phyloP scores from a whole-genome alignment of 805 yeast species.

The Metschnikowia similis region DNA sequence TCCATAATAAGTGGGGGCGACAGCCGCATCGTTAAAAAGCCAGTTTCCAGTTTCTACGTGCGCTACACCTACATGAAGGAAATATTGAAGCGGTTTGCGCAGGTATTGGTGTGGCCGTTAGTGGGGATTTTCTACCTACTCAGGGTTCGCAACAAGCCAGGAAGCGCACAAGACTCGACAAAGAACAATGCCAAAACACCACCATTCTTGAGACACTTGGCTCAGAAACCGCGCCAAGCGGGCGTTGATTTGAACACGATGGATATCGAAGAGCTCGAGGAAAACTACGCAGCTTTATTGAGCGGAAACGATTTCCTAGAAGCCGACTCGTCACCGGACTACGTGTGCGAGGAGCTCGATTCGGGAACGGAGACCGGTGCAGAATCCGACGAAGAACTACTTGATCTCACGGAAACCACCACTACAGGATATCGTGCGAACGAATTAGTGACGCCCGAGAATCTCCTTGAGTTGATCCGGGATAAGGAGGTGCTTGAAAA shows the following conservation, averaged over 20 bases:
- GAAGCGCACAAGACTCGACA: constrained; percentile 2
- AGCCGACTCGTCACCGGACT: constrained; percentile 13
- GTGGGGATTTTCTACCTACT: constrained; percentile 1
- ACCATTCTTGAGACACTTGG: constrained; percentile 20
- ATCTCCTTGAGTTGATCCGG: constrained; percentile 12
- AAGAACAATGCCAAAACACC: constrained; percentile 19
- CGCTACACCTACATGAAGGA: constrained; percentile 19
- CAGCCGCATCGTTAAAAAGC: background rate
- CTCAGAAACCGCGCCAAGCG: background rate
- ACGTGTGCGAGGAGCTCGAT: background rate
- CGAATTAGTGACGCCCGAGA: constrained; percentile 15
- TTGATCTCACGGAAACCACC: constrained; percentile 3
- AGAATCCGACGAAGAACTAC: constrained; percentile 9
- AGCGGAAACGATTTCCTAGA: constrained; percentile 1
- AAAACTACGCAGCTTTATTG: background rate
- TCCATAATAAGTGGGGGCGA: constrained; percentile 16
- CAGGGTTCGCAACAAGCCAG: background rate
- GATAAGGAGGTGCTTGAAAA: constrained; percentile 22
- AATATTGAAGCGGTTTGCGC: constrained; percentile 18
- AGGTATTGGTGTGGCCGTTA: constrained; percentile 19
- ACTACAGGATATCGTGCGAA: background rate
- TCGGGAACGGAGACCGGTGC: constrained; percentile 7
- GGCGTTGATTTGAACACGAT: background rate
- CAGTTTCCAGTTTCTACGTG: constrained; percentile 17
- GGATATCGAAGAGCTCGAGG: background rate